Evolutionary conservation across 108 stramenopile genomes (phyloP), one percentile per base, ranked within the genome.

Genomic region (Fragilaria radians): DNA sequence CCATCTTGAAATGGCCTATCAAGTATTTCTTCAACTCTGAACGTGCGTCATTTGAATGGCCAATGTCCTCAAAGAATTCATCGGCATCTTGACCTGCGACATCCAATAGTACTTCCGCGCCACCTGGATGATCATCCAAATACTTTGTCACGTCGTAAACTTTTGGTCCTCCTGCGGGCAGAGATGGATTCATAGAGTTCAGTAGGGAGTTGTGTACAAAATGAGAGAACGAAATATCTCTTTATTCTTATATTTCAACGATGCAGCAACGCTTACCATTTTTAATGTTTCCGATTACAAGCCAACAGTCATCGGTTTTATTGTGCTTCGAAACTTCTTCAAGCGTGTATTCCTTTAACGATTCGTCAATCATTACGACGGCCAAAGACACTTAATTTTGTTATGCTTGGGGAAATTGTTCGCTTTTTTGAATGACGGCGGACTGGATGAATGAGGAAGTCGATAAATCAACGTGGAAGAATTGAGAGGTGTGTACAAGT

Each of bases 31-130:
- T 72, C 74, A 97, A 65, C 68, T 94, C 88, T 22, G 80, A 66
- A 51, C 95, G 71, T 0, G 97, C 97, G 55, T 95, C 93, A 51
- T 82, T 84, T 28, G 95, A 96, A 68, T 97, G 97, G 1, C 97
- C 97, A 77, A 96, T 97, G 61, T 96, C 97, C 73, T 97, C 97
- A 70, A 97, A 97, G 76, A 95, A 93, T 71, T 95, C 95, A 65
- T 94, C 93, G 19, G 91, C 93, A 72, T 96, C 89, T 71, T 84
- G 70, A 28, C 96, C 96, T 25, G 82, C 84, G 18, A 93, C 78
- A 65, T 97, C 94, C 57, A 97, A 72, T 72, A 97, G 74, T 11
- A 97, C 90, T 71, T 97, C 95, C 21, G 88, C 88, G 31, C 96
- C 96, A 54, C 98, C 98, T 18, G 98, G 91, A 69, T 99, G 98